phyloP scores from a whole-genome alignment of 306 rosid genomes.

The Vicia sativa region DNA sequence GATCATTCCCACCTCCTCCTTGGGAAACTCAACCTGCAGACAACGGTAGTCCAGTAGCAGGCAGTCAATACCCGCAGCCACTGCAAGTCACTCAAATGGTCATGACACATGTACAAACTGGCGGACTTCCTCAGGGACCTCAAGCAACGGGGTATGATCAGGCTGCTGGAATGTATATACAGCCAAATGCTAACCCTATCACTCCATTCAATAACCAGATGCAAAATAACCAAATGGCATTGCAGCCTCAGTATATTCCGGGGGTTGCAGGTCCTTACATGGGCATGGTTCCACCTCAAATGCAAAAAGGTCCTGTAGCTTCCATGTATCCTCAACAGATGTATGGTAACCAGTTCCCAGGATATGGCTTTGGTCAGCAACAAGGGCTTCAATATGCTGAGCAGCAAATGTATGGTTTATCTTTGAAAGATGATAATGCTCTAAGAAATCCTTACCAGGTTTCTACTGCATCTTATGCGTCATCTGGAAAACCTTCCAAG shows the following conservation, averaged over 20 bases:
- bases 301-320: slow-evolving; percentile 57
- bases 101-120: slow-evolving; percentile 53
- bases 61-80: slow-evolving; percentile 73
- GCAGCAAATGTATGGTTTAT: slow-evolving; percentile 83
- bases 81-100: slow-evolving; percentile 67
- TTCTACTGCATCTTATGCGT: slow-evolving; percentile 64
- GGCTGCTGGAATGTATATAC: slow-evolving; percentile 67
- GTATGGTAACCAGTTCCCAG: slow-evolving; percentile 68
- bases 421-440: slow-evolving; percentile 62
- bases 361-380: slow-evolving; percentile 82
- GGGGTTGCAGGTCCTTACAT: slow-evolving; percentile 53
- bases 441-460: slow-evolving; percentile 64
- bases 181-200: slow-evolving; percentile 63
- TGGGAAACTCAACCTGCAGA: slow-evolving; percentile 89
- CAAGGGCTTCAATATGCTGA: slow-evolving; percentile 67
- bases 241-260: slow-evolving; percentile 49
- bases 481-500: slow-evolving; percentile 72
- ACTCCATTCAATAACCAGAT: slow-evolving; percentile 59
- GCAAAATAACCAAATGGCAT: slow-evolving; percentile 64
- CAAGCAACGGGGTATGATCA: slow-evolving; percentile 65
- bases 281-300: slow-evolving; percentile 66
- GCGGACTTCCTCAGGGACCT: slow-evolving; percentile 62
- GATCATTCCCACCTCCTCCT: slow-evolving; percentile 94
- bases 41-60: slow-evolving; percentile 54
- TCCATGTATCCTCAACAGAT: slow-evolving; percentile 72